Evolutionary conservation across 495 filamentous ascomycete genomes (phyloP), one percentile per base, ranked within the genome.

Genomic region (Aspergillus panamensis): DNA sequence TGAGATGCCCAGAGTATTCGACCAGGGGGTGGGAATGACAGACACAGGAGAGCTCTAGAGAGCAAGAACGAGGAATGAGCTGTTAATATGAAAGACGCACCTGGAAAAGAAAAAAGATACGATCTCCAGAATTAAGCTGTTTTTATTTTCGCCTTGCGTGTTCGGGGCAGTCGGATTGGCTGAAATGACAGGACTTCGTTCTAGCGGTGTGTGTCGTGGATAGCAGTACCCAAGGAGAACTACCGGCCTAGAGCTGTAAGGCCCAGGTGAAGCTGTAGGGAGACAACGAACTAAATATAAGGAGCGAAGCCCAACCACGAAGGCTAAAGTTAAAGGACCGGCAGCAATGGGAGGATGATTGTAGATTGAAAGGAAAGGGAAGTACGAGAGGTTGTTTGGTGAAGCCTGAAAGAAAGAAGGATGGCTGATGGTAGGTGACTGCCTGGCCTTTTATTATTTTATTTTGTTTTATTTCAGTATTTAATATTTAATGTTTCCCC

Each of bases 11-110:
- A 5, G 5, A 25, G 25, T 25, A 25, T 25, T 5, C 2, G 25
- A 25, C 25, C 25, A 52, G n/a, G 25, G 33, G 35, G 17, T 31
- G 31, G 20, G 31, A 58, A 42, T 9, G 2, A 53, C 8, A 20
- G 12, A 37, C 17, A 42, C 6, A 32, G 39, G 10, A 33, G 16
- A 39, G 32, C 20, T 14, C 32, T 10, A 37, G n/a, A 6, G 16
- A 5, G 42, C 25, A 43, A 54, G 30, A 31, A 44, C 25, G 6
- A 39, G 50, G n/a, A 13, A 52, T 39, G 20, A 20, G 7, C 50
- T 21, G 19, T 37, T 19, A 50, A 20, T 20, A 47, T n/a, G 10
- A 47, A 50, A 42, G 51, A 32, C 44, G 44, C 43, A 54, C 57
- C 31, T 29, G 17, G 6, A 20, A 20, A 45, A 45, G 17, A 20